A percentile compares a stretch with the other conserved stretches of the same genome.
These are phyloP conservation scores for Pseudopyricularia cyperi DNA, from an alignment of 2,329 filamentous ascomycete genomes.

Conservation along the genomic window DNA sequence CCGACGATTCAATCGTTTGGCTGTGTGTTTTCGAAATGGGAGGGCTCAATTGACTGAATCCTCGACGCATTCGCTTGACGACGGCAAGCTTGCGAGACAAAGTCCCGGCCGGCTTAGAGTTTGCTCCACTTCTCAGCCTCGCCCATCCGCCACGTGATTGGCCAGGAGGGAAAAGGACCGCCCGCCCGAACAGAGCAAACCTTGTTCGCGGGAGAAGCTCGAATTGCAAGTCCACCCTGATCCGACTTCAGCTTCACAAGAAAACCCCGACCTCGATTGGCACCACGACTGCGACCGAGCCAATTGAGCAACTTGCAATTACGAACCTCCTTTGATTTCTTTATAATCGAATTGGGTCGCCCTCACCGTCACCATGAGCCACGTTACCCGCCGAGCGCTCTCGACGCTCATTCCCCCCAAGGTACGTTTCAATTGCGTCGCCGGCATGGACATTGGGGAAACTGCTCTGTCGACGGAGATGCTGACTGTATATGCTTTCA, in stretches of 20 bases:
- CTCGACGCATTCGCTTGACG: background rate
- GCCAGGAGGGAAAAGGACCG: constrained; percentile 16
- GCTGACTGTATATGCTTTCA: background rate
- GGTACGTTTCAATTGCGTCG: constrained; percentile 41
- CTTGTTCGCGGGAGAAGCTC: constrained; percentile 10
- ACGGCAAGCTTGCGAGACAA: background rate
- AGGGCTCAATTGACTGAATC: constrained; percentile 1
- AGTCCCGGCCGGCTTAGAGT: background rate
- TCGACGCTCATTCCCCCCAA: constrained; percentile 99
- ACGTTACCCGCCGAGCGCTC: constrained; percentile 77
- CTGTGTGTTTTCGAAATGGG: background rate
- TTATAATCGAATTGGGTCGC: constrained; percentile 9
- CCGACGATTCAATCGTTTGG: too few species aligned
- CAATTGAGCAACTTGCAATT: constrained; percentile 9
- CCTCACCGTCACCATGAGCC: constrained; percentile 64
- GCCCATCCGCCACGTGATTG: constrained; percentile 9
- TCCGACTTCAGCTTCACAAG: constrained; percentile 2
- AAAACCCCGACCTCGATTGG: constrained; percentile 3
- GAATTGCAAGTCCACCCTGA: background rate
- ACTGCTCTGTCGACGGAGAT: background rate
- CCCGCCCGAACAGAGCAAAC: constrained; percentile 11
- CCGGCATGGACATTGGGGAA: background rate
- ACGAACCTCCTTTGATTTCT: constrained; percentile 2
- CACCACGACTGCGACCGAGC: background rate
- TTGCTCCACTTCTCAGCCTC: background rate